Percentiles rank a stretch among this genome's conserved stretches.
Conservation (phyloP, 2,329 filamentous ascomycete genomes). For the Stachybotrys chartarum region DNA sequence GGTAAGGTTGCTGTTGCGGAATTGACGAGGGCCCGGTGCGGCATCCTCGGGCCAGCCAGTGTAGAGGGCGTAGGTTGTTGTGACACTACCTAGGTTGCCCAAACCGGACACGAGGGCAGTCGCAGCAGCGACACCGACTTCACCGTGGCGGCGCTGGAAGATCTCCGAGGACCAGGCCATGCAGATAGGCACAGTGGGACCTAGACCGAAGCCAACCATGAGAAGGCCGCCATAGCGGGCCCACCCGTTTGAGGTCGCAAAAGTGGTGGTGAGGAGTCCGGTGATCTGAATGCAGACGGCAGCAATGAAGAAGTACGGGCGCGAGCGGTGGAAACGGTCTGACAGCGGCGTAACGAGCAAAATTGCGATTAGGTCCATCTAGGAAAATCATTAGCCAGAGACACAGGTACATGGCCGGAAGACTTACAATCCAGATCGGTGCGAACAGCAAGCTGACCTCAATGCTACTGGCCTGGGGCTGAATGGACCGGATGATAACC, state of each 20-base stretch:
- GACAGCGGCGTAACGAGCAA: slow-evolving; percentile 78
- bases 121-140: slow-evolving; percentile 83
- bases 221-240: slow-evolving; percentile 82
- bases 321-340: slow-evolving; percentile 75
- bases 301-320: slow-evolving; percentile 73
- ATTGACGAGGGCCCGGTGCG: slow-evolving; percentile 59
- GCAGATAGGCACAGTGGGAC: slow-evolving; percentile 84
- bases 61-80: slow-evolving; percentile 85
- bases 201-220: slow-evolving; percentile 83
- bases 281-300: slow-evolving; percentile 74
- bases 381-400: background rate
- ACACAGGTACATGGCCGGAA: background rate
- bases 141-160: slow-evolving; percentile 82
- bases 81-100: slow-evolving; percentile 78
- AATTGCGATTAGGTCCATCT: slow-evolving; percentile 86
- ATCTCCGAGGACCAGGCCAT: slow-evolving; percentile 93
- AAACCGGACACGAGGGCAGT: slow-evolving; percentile 79
- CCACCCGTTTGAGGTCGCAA: slow-evolving; percentile 66
- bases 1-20: slow-evolving; percentile 74
- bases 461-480: slow-evolving; percentile 64
- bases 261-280: slow-evolving; percentile 72
- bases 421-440: slow-evolving; percentile 81
- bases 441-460: slow-evolving; percentile 78
- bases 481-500: slow-evolving; percentile 76
- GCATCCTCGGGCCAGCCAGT: slow-evolving; percentile 78